A percentile compares a stretch with the other conserved stretches of the same genome.
These are phyloP conservation scores for Alternaria tenuissima DNA, from an alignment of 2,329 filamentous ascomycete species.

Conservation along the genomic window DNA sequence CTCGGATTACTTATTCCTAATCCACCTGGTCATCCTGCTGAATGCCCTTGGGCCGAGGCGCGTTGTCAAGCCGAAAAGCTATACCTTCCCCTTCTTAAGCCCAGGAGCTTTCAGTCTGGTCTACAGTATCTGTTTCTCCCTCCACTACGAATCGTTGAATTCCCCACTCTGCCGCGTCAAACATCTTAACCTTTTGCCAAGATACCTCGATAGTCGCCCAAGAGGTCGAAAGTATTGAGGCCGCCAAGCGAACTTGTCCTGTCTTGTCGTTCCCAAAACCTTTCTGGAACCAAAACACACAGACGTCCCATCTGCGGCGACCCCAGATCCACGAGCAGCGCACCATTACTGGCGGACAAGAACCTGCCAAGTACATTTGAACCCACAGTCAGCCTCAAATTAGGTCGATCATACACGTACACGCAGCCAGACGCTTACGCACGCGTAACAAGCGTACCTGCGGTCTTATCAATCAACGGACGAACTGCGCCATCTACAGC, in stretches of 20 bases:
- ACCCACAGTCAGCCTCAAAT: slow-evolving; percentile 28
- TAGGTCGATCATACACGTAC: slow-evolving; percentile 19
- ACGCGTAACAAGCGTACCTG: slow-evolving; percentile 30
- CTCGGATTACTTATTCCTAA: slow-evolving; percentile 28
- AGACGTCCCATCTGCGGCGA: slow-evolving; percentile 23
- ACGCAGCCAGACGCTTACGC: slow-evolving; percentile 23
- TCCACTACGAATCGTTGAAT: slow-evolving; percentile 26
- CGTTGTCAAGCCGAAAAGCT: slow-evolving; percentile 19
- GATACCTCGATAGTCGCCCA: slow-evolving; percentile 34
- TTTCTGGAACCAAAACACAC: slow-evolving; percentile 25
- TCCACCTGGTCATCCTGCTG: slow-evolving; percentile 14
- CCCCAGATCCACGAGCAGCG: slow-evolving; percentile 30
- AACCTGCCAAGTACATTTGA: slow-evolving; percentile 35
- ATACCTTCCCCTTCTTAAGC: slow-evolving; percentile 17
- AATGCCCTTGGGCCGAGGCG: slow-evolving; percentile 27
- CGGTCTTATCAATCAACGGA: slow-evolving; percentile 12
- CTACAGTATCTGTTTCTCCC: slow-evolving; percentile 17
- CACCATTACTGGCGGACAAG: slow-evolving; percentile 21
- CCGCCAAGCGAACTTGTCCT: slow-evolving; percentile 28
- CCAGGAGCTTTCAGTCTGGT: slow-evolving; percentile 13
- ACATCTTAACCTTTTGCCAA: slow-evolving; percentile 29
- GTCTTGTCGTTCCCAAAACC: slow-evolving; percentile 37
- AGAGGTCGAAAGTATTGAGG: slow-evolving; percentile 35
- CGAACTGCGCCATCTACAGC: slow-evolving; percentile 22
- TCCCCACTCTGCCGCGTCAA: slow-evolving; percentile 43